Evolutionary conservation across 371 early-diverging fungal genomes (phyloP).

Genomic region (Hamiltosporidium magnivora): DNA sequence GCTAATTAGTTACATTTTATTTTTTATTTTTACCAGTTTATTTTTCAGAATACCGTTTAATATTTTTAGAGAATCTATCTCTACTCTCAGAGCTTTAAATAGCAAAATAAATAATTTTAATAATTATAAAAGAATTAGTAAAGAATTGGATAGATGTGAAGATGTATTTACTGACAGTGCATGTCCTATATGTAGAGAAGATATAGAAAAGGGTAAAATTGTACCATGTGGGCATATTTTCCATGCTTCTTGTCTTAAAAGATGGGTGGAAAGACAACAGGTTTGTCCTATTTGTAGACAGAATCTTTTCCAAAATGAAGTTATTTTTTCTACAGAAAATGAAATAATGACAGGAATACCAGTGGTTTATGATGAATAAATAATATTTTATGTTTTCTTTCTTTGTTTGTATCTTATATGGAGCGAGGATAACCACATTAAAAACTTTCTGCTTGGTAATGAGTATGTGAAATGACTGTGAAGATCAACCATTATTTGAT

Average conservation of each 20-base stretch:
- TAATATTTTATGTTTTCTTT: too few species aligned
- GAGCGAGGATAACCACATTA: too few species aligned
- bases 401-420: too few species aligned
- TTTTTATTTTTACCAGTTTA: conserved; percentile 34
- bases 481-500: too few species aligned
- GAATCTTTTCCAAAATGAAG: conserved; percentile 7
- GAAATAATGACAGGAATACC: conserved; percentile 21
- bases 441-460: too few species aligned
- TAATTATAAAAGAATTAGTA: conserved; percentile 29
- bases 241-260: conserved; percentile 49
- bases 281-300: conserved; percentile 53
- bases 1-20: conserved; percentile 8
- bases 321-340: conserved; percentile 10
- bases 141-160: conserved; percentile 28
- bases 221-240: conserved; percentile 50
- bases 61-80: conserved; percentile 30
- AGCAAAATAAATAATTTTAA: conserved; percentile 17
- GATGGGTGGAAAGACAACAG: conserved; percentile 53
- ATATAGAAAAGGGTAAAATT: conserved; percentile 45
- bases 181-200: conserved; percentile 54
- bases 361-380: not conserved
- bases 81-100: conserved; percentile 25
- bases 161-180: conserved; percentile 23
- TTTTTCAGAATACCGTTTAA: conserved; percentile 42
- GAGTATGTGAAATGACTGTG: too few species aligned